Conservation (phyloP, 2,329 filamentous ascomycete genomes). For the Thielaviopsis ethacetica region DNA sequence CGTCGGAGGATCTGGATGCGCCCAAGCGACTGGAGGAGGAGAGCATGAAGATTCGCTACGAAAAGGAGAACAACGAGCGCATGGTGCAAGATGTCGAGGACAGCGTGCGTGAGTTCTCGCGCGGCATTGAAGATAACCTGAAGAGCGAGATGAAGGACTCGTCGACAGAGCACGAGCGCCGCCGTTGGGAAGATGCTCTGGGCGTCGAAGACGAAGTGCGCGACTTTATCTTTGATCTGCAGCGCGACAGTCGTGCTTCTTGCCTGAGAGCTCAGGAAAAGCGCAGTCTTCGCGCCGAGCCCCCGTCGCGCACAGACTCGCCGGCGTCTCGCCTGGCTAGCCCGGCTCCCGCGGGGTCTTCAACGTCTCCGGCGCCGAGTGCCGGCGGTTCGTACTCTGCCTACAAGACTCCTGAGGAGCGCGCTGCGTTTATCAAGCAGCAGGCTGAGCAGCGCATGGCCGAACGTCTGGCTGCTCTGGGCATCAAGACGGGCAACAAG, state of each 20-base stretch:
- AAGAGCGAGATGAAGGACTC: slow-evolving; percentile 65
- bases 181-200: slow-evolving; percentile 89
- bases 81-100: slow-evolving; percentile 97
- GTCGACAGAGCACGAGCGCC: slow-evolving; percentile 72
- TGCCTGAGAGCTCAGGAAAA: slow-evolving; percentile 47
- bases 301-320: slow-evolving; percentile 27
- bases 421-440: slow-evolving; percentile 90
- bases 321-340: slow-evolving; percentile 36
- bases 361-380: slow-evolving; percentile 29
- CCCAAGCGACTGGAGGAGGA: slow-evolving; percentile 82
- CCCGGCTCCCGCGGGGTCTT: slow-evolving; percentile 17
- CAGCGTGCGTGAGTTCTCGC: slow-evolving; percentile 76
- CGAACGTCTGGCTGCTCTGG: slow-evolving; percentile 81
- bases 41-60: slow-evolving; percentile 59
- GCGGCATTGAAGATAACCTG: slow-evolving; percentile 69
- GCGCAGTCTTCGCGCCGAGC: slow-evolving; percentile 29
- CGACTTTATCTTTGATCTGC: slow-evolving; percentile 94
- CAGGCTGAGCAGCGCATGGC: slow-evolving; percentile 96
- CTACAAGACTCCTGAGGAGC: slow-evolving; percentile 82
- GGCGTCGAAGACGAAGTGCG: slow-evolving; percentile 94
- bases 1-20: slow-evolving; percentile 58
- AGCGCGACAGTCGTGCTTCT: slow-evolving; percentile 66
- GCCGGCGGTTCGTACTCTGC: slow-evolving; percentile 54
- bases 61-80: slow-evolving; percentile 84
- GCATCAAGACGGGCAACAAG: slow-evolving; percentile 70